Base-by-base conservation (phyloP, 106 monocot species). In the Alisma plantagoaquatica region DNA sequence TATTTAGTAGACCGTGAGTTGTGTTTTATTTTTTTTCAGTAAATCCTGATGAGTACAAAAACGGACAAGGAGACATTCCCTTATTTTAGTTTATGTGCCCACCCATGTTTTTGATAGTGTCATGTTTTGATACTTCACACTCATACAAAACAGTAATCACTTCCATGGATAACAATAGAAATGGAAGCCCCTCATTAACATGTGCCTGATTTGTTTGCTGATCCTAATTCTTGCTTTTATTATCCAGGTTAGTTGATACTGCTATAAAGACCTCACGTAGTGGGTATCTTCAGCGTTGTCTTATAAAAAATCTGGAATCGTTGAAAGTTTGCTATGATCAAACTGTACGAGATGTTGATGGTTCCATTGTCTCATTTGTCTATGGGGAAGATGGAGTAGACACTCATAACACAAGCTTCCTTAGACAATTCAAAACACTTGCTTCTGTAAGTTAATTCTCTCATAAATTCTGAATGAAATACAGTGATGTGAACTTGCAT, bases 301-400 rank as follows among this genome's bases (percentile, higher is more conserved):
- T 98, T 19, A 57, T 98, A 24, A 98, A 98, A 59, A 90, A 75
- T 62, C 76, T 98, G 14, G 98, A 98, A 56, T 63, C 79, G 33
- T 70, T 98, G 55, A 98, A 77, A 72, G 82, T 98, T n/a, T 86
- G 63, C 23, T 98, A 98, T 62, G 98, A 98, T 70, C 53, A 73
- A 56, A 98, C 90, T 9, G 98, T 98, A 14, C 98, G 98, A 32
- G 98, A 90, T 72, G 78, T 63, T 6, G 98, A 98, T 76, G 98
- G 98, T 1, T 82, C 98, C 3, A 53, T 98, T 60, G 31, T 98
- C 19, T 90, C 89, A 55, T 98, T 98, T 47, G 29, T 38, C 5
- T 98, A 98, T 72, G 98, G 98, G 29, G 90, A 85, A 58, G 98
- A 98, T 79, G 98, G 98, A 26, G 79, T 98, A 38, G 98, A 98